Evolutionary conservation across 371 early-diverging fungal genomes (phyloP), one percentile per base, ranked within the genome.

Genomic region (Mucor velutinosus): DNA sequence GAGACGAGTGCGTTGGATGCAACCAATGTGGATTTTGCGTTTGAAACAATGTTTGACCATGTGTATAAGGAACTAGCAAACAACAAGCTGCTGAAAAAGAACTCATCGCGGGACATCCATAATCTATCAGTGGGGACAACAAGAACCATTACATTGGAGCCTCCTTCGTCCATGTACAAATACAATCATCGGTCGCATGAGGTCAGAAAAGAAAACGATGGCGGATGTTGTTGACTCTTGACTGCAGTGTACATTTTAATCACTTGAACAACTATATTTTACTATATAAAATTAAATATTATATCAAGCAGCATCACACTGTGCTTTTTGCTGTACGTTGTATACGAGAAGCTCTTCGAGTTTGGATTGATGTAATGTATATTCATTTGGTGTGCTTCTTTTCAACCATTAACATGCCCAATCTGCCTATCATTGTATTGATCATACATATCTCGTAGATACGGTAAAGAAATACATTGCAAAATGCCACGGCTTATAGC

Each of bases 1-100:
- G 99, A 98, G 83, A 94, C 99, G 1, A 93, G 93, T 51, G 99
- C 99, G 32, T 94, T 94, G 83, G 87, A 87, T 25, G 93, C 95
- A 5, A 88, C 89, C 30, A 90, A 89, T 51, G 95, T 98, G 1
- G 83, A 83, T 59, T 89, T 92, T 57, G 90, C 97, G 39, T 98
- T 98, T 77, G 65, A 74, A 21, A 65, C 71, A 1, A 70, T 70
- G 66, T 70, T 74, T 53, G 53, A 64, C 21, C 65, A 70, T 35
- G 58, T 62, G 14, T 69, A 70, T 45, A 56, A 58, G n/a, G 67
- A 71, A 35, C 47, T 71, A 32, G 47, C 71, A 12, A 66, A 59
- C n/a, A 59, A 39, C 17, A 71, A 63, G 17, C 33, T 66, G 25
- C n/a, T 71, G 35, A 61, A 61, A 33, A 66, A 66, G 37, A 66